A percentile compares a stretch with the other conserved stretches of the same genome.
These are phyloP conservation scores for Amyloporia xantha DNA, from an alignment of 768 basidiomycete species.

Conservation along the genomic window DNA sequence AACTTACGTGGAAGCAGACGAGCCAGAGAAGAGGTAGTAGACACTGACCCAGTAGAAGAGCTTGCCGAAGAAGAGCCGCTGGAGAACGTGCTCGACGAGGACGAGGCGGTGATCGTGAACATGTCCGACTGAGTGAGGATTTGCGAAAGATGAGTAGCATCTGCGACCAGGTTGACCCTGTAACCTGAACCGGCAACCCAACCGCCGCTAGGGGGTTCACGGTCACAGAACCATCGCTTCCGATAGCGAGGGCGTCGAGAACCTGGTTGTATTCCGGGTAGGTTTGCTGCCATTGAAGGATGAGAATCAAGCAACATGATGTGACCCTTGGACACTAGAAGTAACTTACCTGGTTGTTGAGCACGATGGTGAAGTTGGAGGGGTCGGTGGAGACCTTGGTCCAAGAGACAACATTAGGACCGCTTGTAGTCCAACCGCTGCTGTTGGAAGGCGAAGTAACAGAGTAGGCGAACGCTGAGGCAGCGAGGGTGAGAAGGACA, in stretches of 20 bases:
- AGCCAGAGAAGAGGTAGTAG: conserved; percentile 19
- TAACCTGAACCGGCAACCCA: conserved; percentile 59
- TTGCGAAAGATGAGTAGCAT: conserved; percentile 35
- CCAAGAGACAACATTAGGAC: conserved; percentile 55
- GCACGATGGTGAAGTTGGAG: conserved; percentile 58
- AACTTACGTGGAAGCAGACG: conserved; percentile 8
- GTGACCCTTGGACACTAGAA: neutral
- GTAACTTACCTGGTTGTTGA: conserved; percentile 53
- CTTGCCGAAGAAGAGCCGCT: conserved; percentile 13
- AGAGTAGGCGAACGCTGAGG: conserved; percentile 55
- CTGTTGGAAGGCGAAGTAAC: conserved; percentile 45
- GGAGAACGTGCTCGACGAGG: conserved; percentile 15
- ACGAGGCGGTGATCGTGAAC: conserved; percentile 42
- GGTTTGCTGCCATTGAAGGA: conserved; percentile 26
- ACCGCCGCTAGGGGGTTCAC: conserved; percentile 55
- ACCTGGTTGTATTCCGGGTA: conserved; percentile 35
- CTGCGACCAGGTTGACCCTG: conserved; percentile 66
- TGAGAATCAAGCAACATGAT: neutral
- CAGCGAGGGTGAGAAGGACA: conserved; percentile 38
- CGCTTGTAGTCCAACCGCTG: conserved; percentile 51
- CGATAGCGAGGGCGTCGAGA: conserved; percentile 50
- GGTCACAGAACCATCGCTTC: conserved; percentile 30
- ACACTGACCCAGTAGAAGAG: conserved; percentile 26
- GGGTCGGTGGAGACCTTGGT: conserved; percentile 58
- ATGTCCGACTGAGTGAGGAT: conserved; percentile 68